Percentiles rank a stretch among this genome's conserved stretches.
phyloP scores from a whole-genome alignment of 805 yeast genomes.

The Spathaspora arborariae region DNA sequence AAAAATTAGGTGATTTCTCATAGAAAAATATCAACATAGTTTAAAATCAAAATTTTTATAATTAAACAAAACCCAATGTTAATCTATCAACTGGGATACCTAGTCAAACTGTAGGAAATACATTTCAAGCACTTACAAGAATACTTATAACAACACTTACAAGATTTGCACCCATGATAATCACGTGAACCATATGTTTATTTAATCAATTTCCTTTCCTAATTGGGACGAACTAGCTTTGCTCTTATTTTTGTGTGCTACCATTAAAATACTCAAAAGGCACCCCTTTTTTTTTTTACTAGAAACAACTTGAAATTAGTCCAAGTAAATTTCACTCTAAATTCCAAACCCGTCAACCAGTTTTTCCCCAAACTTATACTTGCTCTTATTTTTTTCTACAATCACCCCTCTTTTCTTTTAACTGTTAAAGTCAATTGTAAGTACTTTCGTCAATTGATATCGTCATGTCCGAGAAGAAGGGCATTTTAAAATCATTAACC shows the following conservation, averaged over 20 bases:
- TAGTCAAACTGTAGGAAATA: no score
- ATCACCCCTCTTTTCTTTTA: not conserved
- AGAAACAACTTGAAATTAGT: not conserved
- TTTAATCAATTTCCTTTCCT: not conserved
- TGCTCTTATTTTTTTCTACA: not conserved
- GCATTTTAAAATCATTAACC: slow-evolving; percentile 25
- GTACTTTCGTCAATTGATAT: not conserved
- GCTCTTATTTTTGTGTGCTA: not conserved
- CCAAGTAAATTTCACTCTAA: not conserved
- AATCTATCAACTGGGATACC: no score
- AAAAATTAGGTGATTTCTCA: no score
- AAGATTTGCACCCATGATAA: not conserved
- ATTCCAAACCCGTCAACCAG: not conserved
- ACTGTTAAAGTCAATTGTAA: not conserved
- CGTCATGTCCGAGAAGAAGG: not conserved
- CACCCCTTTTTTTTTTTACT: not conserved
- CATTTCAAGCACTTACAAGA: not conserved
- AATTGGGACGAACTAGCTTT: not conserved
- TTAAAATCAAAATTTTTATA: no score
- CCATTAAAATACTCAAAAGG: no score
- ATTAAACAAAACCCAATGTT: no score
- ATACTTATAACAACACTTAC: no score
- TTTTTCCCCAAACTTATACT: not conserved
- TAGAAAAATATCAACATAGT: no score
- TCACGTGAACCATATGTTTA: not conserved